Evolutionary conservation across 176 grass and related monocot genomes (phyloP).

Genomic region (Ensete ventricosum): DNA sequence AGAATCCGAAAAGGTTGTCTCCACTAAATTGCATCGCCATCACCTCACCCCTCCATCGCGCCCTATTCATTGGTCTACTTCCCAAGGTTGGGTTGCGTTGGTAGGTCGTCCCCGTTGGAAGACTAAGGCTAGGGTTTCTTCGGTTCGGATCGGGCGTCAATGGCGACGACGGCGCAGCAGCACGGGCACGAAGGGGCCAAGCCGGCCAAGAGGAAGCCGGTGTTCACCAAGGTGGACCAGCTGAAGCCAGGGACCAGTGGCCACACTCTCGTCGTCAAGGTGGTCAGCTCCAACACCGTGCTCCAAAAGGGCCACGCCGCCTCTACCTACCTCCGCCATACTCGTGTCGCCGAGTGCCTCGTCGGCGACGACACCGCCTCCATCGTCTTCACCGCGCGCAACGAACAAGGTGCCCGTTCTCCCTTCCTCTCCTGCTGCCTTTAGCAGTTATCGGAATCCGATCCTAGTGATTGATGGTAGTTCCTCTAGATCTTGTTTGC

Average conservation of each 20-base stretch:
- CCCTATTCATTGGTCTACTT: neutral
- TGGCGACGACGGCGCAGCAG: slow-evolving; percentile 39
- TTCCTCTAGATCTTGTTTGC: too few species aligned
- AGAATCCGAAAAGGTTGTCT: neutral
- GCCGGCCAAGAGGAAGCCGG: slow-evolving; percentile 65
- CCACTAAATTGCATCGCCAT: neutral
- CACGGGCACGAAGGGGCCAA: slow-evolving; percentile 6
- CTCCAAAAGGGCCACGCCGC: slow-evolving; percentile 40
- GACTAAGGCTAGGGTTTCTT: neutral
- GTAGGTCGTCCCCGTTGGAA: neutral
- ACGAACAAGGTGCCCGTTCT: slow-evolving; percentile 59
- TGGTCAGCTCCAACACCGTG: slow-evolving; percentile 33
- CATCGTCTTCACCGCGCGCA: slow-evolving; percentile 81
- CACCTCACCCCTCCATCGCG: neutral
- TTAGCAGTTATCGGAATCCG: neutral
- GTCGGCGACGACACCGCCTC: slow-evolving; percentile 74
- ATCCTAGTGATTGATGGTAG: neutral
- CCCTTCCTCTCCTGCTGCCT: neutral
- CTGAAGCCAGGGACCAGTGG: slow-evolving; percentile 69
- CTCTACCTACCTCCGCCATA: slow-evolving; percentile 35
- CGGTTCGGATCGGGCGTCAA: neutral
- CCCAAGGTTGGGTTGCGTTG: neutral
- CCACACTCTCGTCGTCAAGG: slow-evolving; percentile 36
- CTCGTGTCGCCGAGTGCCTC: slow-evolving; percentile 75
- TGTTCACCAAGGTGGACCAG: slow-evolving; percentile 82